Percentiles rank a stretch among this genome's conserved stretches.
Conservation (phyloP, 768 basidiomycete species). For the Suillus plorans region DNA sequence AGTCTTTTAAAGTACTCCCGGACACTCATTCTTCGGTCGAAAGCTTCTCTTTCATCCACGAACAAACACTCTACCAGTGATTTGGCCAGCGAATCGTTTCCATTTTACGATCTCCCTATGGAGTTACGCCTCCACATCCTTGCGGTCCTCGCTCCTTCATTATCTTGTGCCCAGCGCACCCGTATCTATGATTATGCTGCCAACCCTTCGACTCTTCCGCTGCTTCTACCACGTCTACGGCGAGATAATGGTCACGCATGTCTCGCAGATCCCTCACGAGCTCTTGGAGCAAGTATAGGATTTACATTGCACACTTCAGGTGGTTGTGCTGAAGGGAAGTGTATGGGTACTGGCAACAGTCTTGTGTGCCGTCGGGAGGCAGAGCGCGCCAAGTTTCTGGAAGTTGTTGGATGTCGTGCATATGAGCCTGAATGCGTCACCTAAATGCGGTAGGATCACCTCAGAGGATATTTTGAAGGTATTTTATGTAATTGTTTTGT, state of each 20-base stretch:
- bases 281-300: conserved; percentile 15
- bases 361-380: conserved; percentile 41
- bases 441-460: conserved; percentile 10
- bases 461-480: neutral
- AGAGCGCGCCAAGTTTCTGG: conserved; percentile 44
- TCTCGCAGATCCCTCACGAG: conserved; percentile 21
- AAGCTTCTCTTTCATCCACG: conserved; percentile 12
- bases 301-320: conserved; percentile 9
- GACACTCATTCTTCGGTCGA: conserved; percentile 40
- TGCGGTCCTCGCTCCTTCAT: conserved; percentile 52
- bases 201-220: conserved; percentile 48
- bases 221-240: conserved; percentile 33
- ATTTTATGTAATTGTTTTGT: neutral
- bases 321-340: conserved; percentile 37
- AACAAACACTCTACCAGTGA: conserved; percentile 16
- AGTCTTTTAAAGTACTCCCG: conserved; percentile 50
- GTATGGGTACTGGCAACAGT: conserved; percentile 38
- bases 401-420: conserved; percentile 42
- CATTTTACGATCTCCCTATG: conserved; percentile 47
- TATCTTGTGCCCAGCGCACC: conserved; percentile 55
- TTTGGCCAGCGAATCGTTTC: conserved; percentile 25
- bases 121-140: conserved; percentile 61
- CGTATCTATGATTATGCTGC: conserved; percentile 58
- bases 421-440: conserved; percentile 39
- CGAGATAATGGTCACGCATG: conserved; percentile 17